Evolutionary conservation across 169 alveolate species (phyloP).

Genomic region (Eimeria acervulina): DNA sequence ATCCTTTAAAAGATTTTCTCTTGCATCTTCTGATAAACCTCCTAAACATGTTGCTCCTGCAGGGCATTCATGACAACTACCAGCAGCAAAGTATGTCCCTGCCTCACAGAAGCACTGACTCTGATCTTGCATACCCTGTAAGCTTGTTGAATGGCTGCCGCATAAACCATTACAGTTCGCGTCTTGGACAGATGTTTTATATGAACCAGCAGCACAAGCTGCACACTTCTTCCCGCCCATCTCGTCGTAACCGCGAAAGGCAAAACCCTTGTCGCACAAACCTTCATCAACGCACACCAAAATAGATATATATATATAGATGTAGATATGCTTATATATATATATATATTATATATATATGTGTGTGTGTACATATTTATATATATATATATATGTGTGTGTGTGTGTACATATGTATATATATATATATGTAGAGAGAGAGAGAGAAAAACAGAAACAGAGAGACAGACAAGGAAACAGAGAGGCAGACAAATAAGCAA

Average conservation of each 20-base stretch:
- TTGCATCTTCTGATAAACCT: slow-evolving; percentile 81
- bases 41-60: slow-evolving; percentile 91
- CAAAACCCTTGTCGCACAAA: slow-evolving; percentile 89
- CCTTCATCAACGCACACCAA: not conserved
- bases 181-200: slow-evolving; percentile 90
- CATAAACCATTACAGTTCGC: slow-evolving; percentile 89
- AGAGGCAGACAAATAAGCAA: not conserved
- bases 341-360: no score
- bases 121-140: slow-evolving; percentile 88
- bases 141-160: slow-evolving; percentile 89
- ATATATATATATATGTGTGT: no score
- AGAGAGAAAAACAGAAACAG: not conserved
- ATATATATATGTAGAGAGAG: not conserved
- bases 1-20: not conserved
- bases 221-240: slow-evolving; percentile 84
- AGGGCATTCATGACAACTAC: slow-evolving; percentile 88
- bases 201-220: slow-evolving; percentile 90
- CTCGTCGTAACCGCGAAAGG: slow-evolving; percentile 84
- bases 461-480: not conserved
- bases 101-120: slow-evolving; percentile 89
- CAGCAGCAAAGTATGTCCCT: slow-evolving; percentile 87
- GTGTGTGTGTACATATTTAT: no score
- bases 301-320: no score
- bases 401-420: no score
- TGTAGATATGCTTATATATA: no score